phyloP scores from a whole-genome alignment of 495 filamentous ascomycete genomes.

The Extremus antarcticus region DNA sequence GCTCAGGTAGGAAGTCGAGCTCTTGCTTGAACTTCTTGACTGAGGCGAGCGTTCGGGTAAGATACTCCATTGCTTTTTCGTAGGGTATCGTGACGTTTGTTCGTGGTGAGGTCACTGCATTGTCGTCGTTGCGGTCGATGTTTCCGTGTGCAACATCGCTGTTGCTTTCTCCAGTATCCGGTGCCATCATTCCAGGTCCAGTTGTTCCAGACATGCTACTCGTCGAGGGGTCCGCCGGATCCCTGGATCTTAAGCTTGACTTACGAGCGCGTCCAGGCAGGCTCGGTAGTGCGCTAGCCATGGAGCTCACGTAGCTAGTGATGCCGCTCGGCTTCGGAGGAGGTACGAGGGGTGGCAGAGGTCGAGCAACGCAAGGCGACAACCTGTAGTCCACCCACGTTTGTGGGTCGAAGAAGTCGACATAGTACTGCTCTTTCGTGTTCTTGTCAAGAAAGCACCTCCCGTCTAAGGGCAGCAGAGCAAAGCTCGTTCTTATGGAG shows the following conservation, averaged over 20 bases:
- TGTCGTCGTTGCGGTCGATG: slow-evolving; percentile 31
- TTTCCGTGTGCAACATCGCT: slow-evolving; percentile 26
- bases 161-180: slow-evolving; percentile 25
- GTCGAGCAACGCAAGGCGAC: slow-evolving; percentile 62
- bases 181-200: not conserved
- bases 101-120: slow-evolving; percentile 28
- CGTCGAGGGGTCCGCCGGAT: not conserved
- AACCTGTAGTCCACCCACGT: slow-evolving; percentile 71
- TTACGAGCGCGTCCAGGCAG: slow-evolving; percentile 22
- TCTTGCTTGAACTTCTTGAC: slow-evolving; percentile 64
- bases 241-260: slow-evolving; percentile 1
- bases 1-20: slow-evolving; percentile 47
- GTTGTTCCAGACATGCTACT: not conserved
- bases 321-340: slow-evolving; percentile 23
- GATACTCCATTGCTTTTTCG: slow-evolving; percentile 54
- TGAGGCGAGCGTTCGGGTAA: slow-evolving; percentile 61
- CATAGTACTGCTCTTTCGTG: slow-evolving; percentile 67
- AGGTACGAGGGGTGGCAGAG: slow-evolving; percentile 37
- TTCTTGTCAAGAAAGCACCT: slow-evolving; percentile 77
- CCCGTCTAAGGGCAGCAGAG: slow-evolving; percentile 78
- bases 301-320: slow-evolving; percentile 36
- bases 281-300: slow-evolving; percentile 28
- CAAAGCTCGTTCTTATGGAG: slow-evolving; percentile 74
- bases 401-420: slow-evolving; percentile 75
- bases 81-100: slow-evolving; percentile 39